A percentile compares a stretch with the other conserved stretches of the same genome.
These are phyloP conservation scores for Fusarium chuoi DNA, from an alignment of 2,329 filamentous ascomycete genomes.

Conservation along the genomic window DNA sequence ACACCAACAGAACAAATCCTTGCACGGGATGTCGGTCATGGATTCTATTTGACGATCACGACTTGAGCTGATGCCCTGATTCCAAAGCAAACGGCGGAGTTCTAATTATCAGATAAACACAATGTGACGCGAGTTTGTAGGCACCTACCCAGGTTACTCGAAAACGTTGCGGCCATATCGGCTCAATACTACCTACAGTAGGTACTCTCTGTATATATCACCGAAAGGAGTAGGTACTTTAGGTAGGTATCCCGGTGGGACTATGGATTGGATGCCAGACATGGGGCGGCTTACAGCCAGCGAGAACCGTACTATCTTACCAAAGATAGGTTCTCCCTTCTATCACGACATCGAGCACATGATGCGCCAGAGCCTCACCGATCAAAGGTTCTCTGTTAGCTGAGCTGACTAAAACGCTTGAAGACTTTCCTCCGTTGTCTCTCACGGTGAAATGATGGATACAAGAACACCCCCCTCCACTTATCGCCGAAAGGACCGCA, in stretches of 20 bases:
- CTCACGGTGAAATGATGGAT: neutral
- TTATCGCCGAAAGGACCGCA: conserved; percentile 27
- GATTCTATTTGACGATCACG: conserved; percentile 28
- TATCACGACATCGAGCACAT: conserved; percentile 25
- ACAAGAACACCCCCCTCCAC: conserved; percentile 28
- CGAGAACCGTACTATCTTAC: neutral
- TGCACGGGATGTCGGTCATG: conserved; percentile 33
- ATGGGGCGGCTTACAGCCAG: conserved; percentile 3
- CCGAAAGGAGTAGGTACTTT: neutral
- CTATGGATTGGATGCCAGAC: neutral
- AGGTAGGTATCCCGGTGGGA: neutral
- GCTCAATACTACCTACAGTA: too few species aligned
- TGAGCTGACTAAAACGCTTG: conserved; percentile 6
- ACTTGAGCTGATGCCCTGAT: neutral
- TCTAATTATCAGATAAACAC: neutral
- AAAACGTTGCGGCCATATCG: neutral
- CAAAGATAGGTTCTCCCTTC: neutral
- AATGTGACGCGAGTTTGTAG: neutral
- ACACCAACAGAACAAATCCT: conserved; percentile 27
- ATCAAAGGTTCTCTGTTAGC: neutral
- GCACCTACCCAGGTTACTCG: neutral
- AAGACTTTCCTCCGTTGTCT: neutral
- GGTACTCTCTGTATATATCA: neutral
- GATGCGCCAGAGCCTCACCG: conserved; percentile 17
- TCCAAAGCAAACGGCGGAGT: conserved; percentile 4